phyloP scores from a whole-genome alignment of 2,329 filamentous ascomycete species.

The Aspergillus neoniger region DNA sequence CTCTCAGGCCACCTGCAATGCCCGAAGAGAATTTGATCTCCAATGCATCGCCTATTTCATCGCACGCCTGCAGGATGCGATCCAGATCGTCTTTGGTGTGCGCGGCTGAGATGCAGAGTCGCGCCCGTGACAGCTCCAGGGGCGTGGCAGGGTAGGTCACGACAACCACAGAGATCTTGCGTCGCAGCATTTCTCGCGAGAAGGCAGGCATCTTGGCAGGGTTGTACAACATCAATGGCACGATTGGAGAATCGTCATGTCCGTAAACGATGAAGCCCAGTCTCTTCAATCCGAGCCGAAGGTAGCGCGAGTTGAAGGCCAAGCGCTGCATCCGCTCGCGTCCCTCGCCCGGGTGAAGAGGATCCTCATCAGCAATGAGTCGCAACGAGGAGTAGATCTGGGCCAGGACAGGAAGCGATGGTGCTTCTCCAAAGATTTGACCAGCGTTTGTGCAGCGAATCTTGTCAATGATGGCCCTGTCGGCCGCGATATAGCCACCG shows the following conservation, averaged over 20 bases:
- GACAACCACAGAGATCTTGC: constrained; percentile 93
- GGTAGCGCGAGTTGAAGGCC: constrained; percentile 94
- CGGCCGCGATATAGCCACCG: constrained; percentile 88
- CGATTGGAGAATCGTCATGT: constrained; percentile 93
- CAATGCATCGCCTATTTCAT: constrained; percentile 83
- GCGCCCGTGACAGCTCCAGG: constrained; percentile 84
- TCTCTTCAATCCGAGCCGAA: constrained; percentile 88
- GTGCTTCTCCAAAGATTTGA: constrained; percentile 80
- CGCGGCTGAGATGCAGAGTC: constrained; percentile 89
- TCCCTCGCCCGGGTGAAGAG: constrained; percentile 76
- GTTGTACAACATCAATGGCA: constrained; percentile 89
- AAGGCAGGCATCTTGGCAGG: constrained; percentile 96
- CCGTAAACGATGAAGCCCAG: constrained; percentile 92
- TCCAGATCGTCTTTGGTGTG: constrained; percentile 98
- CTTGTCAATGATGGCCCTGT: constrained; percentile 86
- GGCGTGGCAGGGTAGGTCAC: constrained; percentile 95
- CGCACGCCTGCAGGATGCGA: constrained; percentile 80
- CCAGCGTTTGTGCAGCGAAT: constrained; percentile 79
- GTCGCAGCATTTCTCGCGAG: constrained; percentile 93
- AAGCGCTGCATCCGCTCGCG: constrained; percentile 90
- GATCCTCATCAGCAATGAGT: constrained; percentile 76
- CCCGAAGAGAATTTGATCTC: constrained; percentile 93
- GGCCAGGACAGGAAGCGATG: constrained; percentile 79
- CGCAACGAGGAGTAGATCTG: constrained; percentile 83
- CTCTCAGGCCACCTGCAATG: constrained; percentile 76